phyloP scores from a whole-genome alignment of 208 protist species.

The Leishmania arabica region DNA sequence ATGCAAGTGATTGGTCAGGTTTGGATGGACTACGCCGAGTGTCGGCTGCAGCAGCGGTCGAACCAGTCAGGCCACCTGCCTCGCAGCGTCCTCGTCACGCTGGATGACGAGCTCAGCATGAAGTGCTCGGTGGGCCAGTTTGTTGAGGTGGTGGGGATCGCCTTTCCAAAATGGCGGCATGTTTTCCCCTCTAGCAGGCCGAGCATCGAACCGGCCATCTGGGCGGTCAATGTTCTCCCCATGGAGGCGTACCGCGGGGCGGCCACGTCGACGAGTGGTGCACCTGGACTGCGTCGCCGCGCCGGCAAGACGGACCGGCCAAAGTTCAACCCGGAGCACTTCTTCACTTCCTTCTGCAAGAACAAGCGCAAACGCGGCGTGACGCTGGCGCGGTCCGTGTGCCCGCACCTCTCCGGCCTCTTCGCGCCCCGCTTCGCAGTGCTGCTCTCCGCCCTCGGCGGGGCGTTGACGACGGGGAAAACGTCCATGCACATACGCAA shows the following conservation, averaged over 20 bases:
- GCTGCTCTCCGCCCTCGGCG: slow-evolving; percentile 74
- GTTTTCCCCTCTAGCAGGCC: slow-evolving; percentile 63
- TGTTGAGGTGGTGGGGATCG: slow-evolving; percentile 83
- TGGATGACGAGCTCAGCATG: slow-evolving; percentile 84
- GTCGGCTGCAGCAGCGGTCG: slow-evolving; percentile 86
- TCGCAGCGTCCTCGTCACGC: slow-evolving; percentile 74
- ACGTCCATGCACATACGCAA: slow-evolving; percentile 68
- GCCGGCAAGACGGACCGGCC: slow-evolving; percentile 30
- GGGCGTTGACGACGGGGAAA: slow-evolving; percentile 64
- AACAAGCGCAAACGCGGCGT: slow-evolving; percentile 50
- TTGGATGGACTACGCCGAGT: slow-evolving; percentile 92
- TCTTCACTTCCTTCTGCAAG: slow-evolving; percentile 66
- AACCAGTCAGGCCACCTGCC: slow-evolving; percentile 74
- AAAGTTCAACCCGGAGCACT: slow-evolving; percentile 79
- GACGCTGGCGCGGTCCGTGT: slow-evolving; percentile 59
- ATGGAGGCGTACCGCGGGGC: slow-evolving; percentile 82
- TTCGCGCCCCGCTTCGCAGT: slow-evolving; percentile 83
- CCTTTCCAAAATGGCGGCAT: slow-evolving; percentile 73
- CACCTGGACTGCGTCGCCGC: slow-evolving; percentile 24
- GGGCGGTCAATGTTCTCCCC: slow-evolving; percentile 74
- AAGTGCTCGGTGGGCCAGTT: slow-evolving; percentile 86
- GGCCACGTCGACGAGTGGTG: slow-evolving; percentile 25
- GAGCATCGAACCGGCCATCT: slow-evolving; percentile 78
- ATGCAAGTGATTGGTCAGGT: slow-evolving; percentile 73
- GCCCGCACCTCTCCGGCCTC: slow-evolving; percentile 79